Conservation (phyloP, 768 basidiomycete species). For the Chiua virens region DNA sequence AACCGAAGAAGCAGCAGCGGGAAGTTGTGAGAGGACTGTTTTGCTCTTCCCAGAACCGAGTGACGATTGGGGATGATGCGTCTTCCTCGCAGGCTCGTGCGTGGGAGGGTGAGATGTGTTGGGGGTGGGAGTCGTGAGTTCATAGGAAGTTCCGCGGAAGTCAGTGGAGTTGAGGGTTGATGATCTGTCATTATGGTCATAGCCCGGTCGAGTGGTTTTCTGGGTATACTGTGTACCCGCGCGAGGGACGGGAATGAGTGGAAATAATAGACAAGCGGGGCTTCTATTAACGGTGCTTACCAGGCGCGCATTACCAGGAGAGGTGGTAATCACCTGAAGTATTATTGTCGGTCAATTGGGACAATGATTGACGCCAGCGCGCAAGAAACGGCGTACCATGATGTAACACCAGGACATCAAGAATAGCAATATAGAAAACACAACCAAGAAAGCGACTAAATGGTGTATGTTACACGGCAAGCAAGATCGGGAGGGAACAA, state of each 20-base stretch:
- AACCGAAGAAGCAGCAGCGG: constrained; percentile 10
- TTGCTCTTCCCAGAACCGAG: constrained; percentile 21
- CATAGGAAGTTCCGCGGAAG: constrained; percentile 29
- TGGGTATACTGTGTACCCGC: constrained; percentile 21
- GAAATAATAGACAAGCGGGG: neutral
- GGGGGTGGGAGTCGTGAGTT: constrained; percentile 21
- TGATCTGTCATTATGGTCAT: constrained; percentile 17
- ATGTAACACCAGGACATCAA: constrained; percentile 80
- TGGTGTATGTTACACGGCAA: constrained; percentile 2
- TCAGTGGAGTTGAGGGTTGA: constrained; percentile 24
- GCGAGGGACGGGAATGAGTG: constrained; percentile 9
- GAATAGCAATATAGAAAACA: constrained; percentile 62
- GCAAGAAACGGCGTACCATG: constrained; percentile 46
- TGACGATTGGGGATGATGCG: constrained; percentile 18
- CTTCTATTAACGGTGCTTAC: constrained; percentile 40
- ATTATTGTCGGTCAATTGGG: neutral
- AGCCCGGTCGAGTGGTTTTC: constrained; percentile 20
- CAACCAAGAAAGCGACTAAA: constrained; percentile 64
- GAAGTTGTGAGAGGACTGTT: constrained; percentile 8
- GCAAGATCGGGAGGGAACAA: constrained; percentile 19
- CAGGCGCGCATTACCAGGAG: constrained; percentile 68
- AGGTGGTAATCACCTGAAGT: constrained; percentile 58
- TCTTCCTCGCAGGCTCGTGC: constrained; percentile 12
- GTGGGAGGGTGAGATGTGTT: constrained; percentile 11
- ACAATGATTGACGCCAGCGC: neutral